These are phyloP conservation scores for Ophiostoma australiae DNA, from an alignment of 2,329 filamentous ascomycete species.

Conservation along the genomic window DNA sequence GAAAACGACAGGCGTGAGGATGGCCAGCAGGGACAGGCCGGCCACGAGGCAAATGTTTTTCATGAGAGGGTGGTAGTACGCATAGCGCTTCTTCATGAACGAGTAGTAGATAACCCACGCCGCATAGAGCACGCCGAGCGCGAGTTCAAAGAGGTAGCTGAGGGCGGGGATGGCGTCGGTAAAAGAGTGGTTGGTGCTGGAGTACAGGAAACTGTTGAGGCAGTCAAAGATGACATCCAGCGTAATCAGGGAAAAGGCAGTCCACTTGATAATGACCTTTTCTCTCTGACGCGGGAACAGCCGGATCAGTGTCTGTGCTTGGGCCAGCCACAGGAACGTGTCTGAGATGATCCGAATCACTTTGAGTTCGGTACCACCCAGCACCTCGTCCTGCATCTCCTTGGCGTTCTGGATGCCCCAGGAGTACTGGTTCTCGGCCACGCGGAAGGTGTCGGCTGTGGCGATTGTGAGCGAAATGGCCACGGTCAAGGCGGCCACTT, in stretches of 20 bases:
- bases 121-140: slow-evolving; percentile 80
- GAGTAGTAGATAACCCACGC: slow-evolving; percentile 93
- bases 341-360: slow-evolving; percentile 90
- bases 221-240: slow-evolving; percentile 87
- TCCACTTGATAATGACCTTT: slow-evolving; percentile 98
- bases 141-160: slow-evolving; percentile 84
- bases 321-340: slow-evolving; percentile 93
- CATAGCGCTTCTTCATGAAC: slow-evolving; percentile 84
- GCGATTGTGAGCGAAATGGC: slow-evolving; percentile 88
- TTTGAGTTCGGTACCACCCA: slow-evolving; percentile 79
- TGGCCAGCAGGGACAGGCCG: slow-evolving; percentile 69
- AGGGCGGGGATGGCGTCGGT: slow-evolving; percentile 86
- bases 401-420: slow-evolving; percentile 74
- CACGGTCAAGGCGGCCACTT: slow-evolving; percentile 67
- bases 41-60: slow-evolving; percentile 81
- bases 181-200: slow-evolving; percentile 58
- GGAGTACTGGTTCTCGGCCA: slow-evolving; percentile 76
- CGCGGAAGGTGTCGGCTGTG: slow-evolving; percentile 82
- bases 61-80: slow-evolving; percentile 87
- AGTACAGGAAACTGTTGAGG: slow-evolving; percentile 74
- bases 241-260: slow-evolving; percentile 86
- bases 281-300: slow-evolving; percentile 94
- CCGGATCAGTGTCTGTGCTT: slow-evolving; percentile 93
- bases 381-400: slow-evolving; percentile 69
- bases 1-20: slow-evolving; percentile 85